Conservation (phyloP, 2,329 filamentous ascomycete genomes). For the Ploettnerulaceae sp. region DNA sequence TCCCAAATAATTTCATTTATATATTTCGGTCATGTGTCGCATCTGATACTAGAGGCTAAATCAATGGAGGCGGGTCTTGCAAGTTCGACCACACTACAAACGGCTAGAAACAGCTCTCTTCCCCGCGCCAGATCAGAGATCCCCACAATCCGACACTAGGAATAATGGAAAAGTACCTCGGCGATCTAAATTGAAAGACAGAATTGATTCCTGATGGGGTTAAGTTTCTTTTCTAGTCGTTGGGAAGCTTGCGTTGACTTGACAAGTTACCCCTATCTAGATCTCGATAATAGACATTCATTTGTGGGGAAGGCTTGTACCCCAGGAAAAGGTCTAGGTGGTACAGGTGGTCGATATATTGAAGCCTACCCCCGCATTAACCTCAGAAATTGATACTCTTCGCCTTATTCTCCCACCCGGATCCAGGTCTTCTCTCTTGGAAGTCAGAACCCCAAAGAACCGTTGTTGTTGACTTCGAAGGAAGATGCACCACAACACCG, state of each 20-base stretch:
- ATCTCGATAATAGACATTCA: too few species aligned
- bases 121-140: neutral
- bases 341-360: neutral
- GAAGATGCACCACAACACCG: slow-evolving; percentile 7
- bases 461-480: neutral
- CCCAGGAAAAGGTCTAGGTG: neutral
- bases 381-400: neutral
- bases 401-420: neutral
- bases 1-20: too few species aligned
- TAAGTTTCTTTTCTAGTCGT: neutral
- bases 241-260: too few species aligned
- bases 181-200: neutral
- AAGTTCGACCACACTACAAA: neutral
- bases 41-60: neutral
- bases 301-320: neutral
- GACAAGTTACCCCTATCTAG: too few species aligned
- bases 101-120: neutral
- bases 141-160: neutral
- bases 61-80: neutral
- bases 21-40: too few species aligned
- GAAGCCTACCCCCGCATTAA: neutral
- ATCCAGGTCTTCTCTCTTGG: too few species aligned
- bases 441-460: neutral
- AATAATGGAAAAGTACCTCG: neutral
- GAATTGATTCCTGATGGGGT: neutral